phyloP scores from a whole-genome alignment of 1,139 yeast species.

The Kodamaea derodonti region DNA sequence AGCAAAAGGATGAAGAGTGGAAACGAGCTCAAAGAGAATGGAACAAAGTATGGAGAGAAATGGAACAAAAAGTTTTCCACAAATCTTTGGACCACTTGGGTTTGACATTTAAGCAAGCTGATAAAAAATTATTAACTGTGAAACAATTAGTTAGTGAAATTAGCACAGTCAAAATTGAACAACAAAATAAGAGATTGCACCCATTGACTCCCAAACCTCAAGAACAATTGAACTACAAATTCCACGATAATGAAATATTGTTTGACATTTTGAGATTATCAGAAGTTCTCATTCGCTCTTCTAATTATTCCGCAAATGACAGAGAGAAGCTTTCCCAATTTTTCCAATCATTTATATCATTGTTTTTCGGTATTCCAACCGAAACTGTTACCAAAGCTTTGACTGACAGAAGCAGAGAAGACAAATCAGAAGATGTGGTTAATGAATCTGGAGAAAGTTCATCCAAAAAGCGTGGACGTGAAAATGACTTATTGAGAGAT shows the following conservation, averaged over 20 bases:
- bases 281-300: constrained; percentile 64
- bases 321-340: constrained; percentile 74
- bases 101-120: constrained; percentile 92
- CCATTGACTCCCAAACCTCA: constrained; percentile 86
- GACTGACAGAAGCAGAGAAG: constrained; percentile 17
- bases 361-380: constrained; percentile 58
- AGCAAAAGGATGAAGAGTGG: constrained; percentile 99
- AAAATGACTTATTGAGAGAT: constrained; percentile 66
- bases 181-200: constrained; percentile 68
- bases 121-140: constrained; percentile 84
- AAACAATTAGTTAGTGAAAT: constrained; percentile 89
- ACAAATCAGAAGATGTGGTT: constrained; percentile 13
- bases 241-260: constrained; percentile 65
- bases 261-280: constrained; percentile 71
- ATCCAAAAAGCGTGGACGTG: constrained; percentile 52
- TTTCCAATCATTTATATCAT: constrained; percentile 62
- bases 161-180: constrained; percentile 89
- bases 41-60: constrained; percentile 98
- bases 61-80: constrained; percentile 91
- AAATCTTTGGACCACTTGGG: constrained; percentile 95
- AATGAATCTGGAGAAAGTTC: constrained; percentile 9
- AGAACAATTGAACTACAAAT: constrained; percentile 68
- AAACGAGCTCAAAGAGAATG: constrained; percentile 97
- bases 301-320: constrained; percentile 77
- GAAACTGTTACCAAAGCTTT: constrained; percentile 29